These are phyloP conservation scores for Craterostigma plantagineum DNA, from an alignment of 257 asterid genomes.

Conservation along the genomic window DNA sequence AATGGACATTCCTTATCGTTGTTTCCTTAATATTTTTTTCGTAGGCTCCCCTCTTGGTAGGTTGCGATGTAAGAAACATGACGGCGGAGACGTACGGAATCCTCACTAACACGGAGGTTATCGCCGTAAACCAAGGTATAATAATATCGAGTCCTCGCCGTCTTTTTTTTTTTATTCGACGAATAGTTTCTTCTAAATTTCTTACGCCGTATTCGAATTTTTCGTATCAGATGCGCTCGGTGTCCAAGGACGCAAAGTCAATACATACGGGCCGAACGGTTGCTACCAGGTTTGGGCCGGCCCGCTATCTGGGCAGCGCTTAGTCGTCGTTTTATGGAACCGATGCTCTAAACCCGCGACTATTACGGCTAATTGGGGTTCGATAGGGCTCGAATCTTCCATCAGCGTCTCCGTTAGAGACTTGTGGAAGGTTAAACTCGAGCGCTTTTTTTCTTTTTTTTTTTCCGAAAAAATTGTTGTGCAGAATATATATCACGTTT, in stretches of 20 bases:
- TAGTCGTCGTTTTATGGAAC: conserved; percentile 71
- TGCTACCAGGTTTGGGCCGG: conserved; percentile 91
- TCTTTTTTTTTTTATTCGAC: not conserved
- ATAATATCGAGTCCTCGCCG: not conserved
- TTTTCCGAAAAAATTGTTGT: not conserved
- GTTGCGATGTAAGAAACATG: conserved; percentile 86
- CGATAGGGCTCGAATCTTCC: conserved; percentile 64
- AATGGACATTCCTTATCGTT: too few species aligned
- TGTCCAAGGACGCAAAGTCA: conserved; percentile 80
- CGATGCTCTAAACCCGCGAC: conserved; percentile 41
- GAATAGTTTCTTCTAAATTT: not conserved
- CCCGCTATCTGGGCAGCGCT: conserved; percentile 57
- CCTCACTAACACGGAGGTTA: conserved; percentile 69
- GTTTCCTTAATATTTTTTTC: not conserved
- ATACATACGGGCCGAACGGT: conserved; percentile 34
- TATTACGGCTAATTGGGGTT: conserved; percentile 44
- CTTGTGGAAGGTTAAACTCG: conserved; percentile 59
- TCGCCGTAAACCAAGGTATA: conserved; percentile 80
- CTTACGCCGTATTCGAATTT: not conserved
- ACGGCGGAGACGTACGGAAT: conserved; percentile 56
- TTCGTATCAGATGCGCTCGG: conserved; percentile 54
- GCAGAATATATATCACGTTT: not conserved
- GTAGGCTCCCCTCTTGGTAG: conserved; percentile 86
- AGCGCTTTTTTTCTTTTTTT: not conserved
- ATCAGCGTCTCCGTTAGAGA: conserved; percentile 52